A percentile compares a stretch with the other conserved stretches of the same genome.
These are phyloP conservation scores for Vitellaria paradoxa DNA, from an alignment of 179 eudicot genomes.

Conservation along the genomic window DNA sequence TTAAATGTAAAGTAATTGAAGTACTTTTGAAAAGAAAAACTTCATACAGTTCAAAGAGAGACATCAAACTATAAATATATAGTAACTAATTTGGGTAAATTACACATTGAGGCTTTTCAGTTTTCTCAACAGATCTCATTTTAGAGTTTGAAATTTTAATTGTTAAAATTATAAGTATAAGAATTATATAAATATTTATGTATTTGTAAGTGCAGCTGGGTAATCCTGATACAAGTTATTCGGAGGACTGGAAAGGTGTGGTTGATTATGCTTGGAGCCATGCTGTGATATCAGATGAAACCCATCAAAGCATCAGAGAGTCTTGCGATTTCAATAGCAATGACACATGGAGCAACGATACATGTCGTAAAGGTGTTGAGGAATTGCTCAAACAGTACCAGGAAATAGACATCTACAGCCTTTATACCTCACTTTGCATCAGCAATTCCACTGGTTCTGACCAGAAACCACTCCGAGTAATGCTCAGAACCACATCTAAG, in stretches of 20 bases:
- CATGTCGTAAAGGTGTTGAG: constrained; percentile 48
- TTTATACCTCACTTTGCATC: constrained; percentile 71
- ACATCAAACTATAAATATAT: no score
- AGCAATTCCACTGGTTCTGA: constrained; percentile 31
- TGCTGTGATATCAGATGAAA: constrained; percentile 87
- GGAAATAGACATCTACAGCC: constrained; percentile 86
- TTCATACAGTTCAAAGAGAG: no score
- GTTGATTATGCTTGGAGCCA: constrained; percentile 98
- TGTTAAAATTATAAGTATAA: background rate
- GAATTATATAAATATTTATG: background rate
- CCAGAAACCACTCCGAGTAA: constrained; percentile 29
- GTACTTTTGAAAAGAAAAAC: no score
- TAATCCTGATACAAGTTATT: constrained; percentile 88
- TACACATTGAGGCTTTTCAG: no score
- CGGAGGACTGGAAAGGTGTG: constrained; percentile 88
- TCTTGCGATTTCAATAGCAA: constrained; percentile 69
- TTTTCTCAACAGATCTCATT: background rate
- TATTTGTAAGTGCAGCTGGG: constrained; percentile 52
- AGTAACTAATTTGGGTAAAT: no score
- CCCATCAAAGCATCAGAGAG: constrained; percentile 49
- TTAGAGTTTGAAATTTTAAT: background rate
- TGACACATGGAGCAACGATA: constrained; percentile 54
- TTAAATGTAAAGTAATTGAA: no score
- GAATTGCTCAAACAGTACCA: constrained; percentile 68
- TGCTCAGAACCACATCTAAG: constrained; percentile 51